Conservation (phyloP, 257 asterid genomes). For the Rubia yunnanensis region DNA sequence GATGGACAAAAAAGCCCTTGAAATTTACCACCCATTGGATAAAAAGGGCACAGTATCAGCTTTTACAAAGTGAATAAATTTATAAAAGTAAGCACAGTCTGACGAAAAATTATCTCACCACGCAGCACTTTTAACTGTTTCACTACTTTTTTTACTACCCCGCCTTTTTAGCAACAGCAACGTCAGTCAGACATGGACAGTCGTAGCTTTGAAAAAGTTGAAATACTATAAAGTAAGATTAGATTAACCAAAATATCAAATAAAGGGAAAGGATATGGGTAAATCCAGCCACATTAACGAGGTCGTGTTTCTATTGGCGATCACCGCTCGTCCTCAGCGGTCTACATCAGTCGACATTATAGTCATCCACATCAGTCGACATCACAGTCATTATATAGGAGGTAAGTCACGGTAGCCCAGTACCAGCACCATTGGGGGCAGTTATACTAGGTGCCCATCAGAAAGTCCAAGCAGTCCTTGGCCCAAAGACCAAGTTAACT, state of each 20-base stretch:
- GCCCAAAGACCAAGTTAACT: too few relatives aligned
- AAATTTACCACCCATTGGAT: neutral
- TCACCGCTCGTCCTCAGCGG: too few relatives aligned
- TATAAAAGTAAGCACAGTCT: neutral
- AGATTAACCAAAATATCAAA: too few relatives aligned
- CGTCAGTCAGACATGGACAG: neutral
- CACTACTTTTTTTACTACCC: conserved; percentile 9
- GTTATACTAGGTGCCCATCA: too few relatives aligned
- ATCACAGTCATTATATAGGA: too few relatives aligned
- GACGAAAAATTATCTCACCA: conserved; percentile 1
- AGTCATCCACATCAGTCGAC: too few relatives aligned
- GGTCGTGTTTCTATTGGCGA: too few relatives aligned
- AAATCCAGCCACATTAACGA: conserved; percentile 13
- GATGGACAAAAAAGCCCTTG: conserved; percentile 15
- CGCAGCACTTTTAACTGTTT: conserved; percentile 9
- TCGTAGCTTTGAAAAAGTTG: conserved; percentile 5
- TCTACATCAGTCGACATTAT: too few relatives aligned
- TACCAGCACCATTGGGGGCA: too few relatives aligned
- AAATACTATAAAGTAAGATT: neutral
- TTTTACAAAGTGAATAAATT: conserved; percentile 14
- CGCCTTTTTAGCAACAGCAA: conserved; percentile 14
- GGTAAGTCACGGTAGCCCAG: too few relatives aligned
- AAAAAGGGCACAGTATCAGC: conserved; percentile 15
- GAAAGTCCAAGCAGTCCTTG: too few relatives aligned
- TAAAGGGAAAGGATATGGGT: neutral